Percentiles rank a stretch among this genome's conserved stretches.
Evolutionary conservation across 2,329 filamentous ascomycete species (phyloP).

Genomic region (Lachnum nothofagi): DNA sequence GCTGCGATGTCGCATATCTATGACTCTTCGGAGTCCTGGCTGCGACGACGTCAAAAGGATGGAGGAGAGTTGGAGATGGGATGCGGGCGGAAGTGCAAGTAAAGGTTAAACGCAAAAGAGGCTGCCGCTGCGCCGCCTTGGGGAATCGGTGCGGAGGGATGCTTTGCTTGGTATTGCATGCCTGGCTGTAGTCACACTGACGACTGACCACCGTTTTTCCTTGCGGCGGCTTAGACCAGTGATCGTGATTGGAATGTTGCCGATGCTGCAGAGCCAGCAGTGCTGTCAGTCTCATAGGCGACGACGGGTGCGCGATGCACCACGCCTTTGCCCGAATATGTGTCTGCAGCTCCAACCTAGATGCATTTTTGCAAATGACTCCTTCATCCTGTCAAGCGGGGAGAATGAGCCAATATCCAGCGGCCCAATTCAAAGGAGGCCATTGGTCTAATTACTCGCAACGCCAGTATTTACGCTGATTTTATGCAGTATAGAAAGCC

Average conservation of each 20-base stretch:
- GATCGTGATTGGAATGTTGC: conserved; percentile 6
- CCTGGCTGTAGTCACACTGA: conserved; percentile 1
- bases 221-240: conserved; percentile 8
- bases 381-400: conserved; percentile 5
- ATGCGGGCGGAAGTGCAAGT: conserved; percentile 1
- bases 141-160: neutral
- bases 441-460: neutral
- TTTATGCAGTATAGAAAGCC: conserved; percentile 18
- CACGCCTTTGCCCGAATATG: conserved; percentile 8
- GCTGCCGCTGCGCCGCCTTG: neutral
- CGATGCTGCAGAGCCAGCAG: conserved; percentile 14
- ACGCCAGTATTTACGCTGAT: conserved; percentile 11
- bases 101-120: conserved; percentile 1
- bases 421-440: conserved; percentile 2
- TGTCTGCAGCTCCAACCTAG: neutral
- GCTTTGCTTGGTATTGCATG: neutral
- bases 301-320: conserved; percentile 9
- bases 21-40: conserved; percentile 16
- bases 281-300: conserved; percentile 13
- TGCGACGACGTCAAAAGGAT: conserved; percentile 2
- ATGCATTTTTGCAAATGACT: conserved; percentile 7
- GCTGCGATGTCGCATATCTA: conserved; percentile 21
- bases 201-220: neutral
- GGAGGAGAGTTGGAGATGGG: conserved; percentile 7
- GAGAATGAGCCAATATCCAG: conserved; percentile 1